Conservation (phyloP, 352 stramenopile genomes). For the Paralagenidium karlingii region DNA sequence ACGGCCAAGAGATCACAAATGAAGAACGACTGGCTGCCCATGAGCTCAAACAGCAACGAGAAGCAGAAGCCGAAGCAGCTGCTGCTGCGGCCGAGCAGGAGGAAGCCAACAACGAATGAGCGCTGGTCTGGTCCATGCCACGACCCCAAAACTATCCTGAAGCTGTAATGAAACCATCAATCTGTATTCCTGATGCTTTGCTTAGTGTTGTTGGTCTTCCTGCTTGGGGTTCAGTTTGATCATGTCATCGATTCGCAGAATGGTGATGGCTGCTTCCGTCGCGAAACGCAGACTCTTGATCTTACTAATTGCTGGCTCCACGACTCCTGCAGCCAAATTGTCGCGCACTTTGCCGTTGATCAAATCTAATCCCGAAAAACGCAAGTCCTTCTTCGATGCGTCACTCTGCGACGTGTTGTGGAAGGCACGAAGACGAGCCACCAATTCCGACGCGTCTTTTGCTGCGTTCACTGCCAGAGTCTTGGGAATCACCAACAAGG, state of each 20-base stretch:
- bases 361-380: slow-evolving; percentile 93
- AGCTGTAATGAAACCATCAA: no score
- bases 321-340: slow-evolving; percentile 94
- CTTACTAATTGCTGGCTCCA: slow-evolving; percentile 99
- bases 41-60: slow-evolving; percentile 34
- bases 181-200: no score
- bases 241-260: slow-evolving; percentile 99
- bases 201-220: slow-evolving; percentile 56
- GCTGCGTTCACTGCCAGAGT: slow-evolving; percentile 98
- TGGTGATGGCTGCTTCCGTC: slow-evolving; percentile 98
- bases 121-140: no score
- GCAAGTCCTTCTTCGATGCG: slow-evolving; percentile 53
- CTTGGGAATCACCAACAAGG: slow-evolving; percentile 98
- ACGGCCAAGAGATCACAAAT: slow-evolving; percentile 34
- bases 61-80: slow-evolving; percentile 12
- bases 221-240: slow-evolving; percentile 93
- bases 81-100: slow-evolving; percentile 15
- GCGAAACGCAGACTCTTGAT: slow-evolving; percentile 99
- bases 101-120: no score
- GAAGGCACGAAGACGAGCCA: slow-evolving; percentile 92
- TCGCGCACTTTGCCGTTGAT: slow-evolving; percentile 91
- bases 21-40: slow-evolving; percentile 47
- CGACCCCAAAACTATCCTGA: no score
- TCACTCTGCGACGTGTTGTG: slow-evolving; percentile 94
- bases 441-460: slow-evolving; percentile 98